Evolutionary conservation across 2,329 filamentous ascomycete species (phyloP).

Genomic region (Beauveria sp.): DNA sequence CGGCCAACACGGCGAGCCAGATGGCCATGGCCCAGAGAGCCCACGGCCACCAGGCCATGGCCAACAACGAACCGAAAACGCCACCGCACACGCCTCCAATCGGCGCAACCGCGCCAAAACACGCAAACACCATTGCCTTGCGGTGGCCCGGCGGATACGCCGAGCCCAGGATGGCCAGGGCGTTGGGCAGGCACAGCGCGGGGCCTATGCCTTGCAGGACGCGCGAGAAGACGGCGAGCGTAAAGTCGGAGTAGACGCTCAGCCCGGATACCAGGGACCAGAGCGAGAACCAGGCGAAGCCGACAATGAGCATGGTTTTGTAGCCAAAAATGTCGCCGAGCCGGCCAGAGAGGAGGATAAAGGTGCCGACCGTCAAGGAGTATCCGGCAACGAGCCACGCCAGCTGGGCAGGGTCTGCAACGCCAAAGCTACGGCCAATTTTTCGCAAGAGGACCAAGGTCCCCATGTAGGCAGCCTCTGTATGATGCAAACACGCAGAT

Average conservation of each 20-base stretch:
- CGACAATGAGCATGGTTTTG: slow-evolving; percentile 44
- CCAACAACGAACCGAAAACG: slow-evolving; percentile 32
- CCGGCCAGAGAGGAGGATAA: slow-evolving; percentile 49
- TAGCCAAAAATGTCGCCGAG: slow-evolving; percentile 52
- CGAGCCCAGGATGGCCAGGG: slow-evolving; percentile 51
- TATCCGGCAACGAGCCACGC: slow-evolving; percentile 53
- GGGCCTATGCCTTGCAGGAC: slow-evolving; percentile 55
- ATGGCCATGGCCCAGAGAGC: slow-evolving; percentile 36
- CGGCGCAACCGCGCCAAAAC: slow-evolving; percentile 40
- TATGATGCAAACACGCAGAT: no score
- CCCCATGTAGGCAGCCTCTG: slow-evolving; percentile 27
- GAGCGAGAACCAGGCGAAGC: slow-evolving; percentile 46
- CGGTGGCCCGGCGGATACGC: slow-evolving; percentile 45
- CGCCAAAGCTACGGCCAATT: slow-evolving; percentile 39
- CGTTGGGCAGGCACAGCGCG: slow-evolving; percentile 56
- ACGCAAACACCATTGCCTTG: slow-evolving; percentile 53
- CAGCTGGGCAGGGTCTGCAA: slow-evolving; percentile 35
- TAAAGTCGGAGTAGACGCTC: slow-evolving; percentile 29
- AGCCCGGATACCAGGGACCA: slow-evolving; percentile 44
- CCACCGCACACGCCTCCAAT: slow-evolving; percentile 37
- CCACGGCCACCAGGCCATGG: slow-evolving; percentile 41
- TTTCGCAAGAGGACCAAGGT: slow-evolving; percentile 39
- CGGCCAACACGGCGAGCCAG: slow-evolving; percentile 26
- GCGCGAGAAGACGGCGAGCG: slow-evolving; percentile 43
- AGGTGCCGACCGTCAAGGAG: slow-evolving; percentile 46